Percentiles rank a stretch among this genome's conserved stretches.
These are phyloP conservation scores for Aquilaria malaccensis DNA, from an alignment of 345 rosid species.

Conservation along the genomic window DNA sequence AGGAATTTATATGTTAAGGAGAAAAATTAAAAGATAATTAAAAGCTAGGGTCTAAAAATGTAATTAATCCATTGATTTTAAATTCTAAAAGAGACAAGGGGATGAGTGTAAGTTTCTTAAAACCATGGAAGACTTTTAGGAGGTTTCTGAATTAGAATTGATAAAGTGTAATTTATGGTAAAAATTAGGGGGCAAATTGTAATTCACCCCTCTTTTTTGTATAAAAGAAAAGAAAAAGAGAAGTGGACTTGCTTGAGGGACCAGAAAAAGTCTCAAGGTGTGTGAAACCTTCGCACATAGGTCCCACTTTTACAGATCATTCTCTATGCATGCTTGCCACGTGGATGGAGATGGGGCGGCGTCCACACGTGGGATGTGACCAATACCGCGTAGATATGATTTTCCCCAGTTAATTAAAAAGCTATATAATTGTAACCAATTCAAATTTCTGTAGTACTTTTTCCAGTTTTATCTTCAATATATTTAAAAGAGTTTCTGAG, in stretches of 20 bases:
- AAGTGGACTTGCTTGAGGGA: constrained; percentile 2
- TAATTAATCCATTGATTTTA: too few relatives aligned
- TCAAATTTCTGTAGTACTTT: background rate
- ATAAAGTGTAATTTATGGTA: too few relatives aligned
- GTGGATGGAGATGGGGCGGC: constrained; percentile 15
- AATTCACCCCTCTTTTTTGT: too few relatives aligned
- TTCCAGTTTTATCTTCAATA: too few relatives aligned
- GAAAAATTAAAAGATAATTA: too few relatives aligned
- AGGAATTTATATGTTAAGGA: too few relatives aligned
- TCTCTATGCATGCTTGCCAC: constrained; percentile 22
- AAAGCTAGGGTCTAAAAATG: too few relatives aligned
- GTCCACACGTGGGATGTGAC: constrained; percentile 23
- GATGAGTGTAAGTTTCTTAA: too few relatives aligned
- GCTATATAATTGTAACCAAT: background rate
- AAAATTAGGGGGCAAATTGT: too few relatives aligned
- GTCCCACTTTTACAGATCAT: background rate
- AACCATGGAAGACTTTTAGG: too few relatives aligned
- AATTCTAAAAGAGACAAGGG: too few relatives aligned
- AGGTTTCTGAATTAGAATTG: too few relatives aligned
- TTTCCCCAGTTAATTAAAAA: background rate
- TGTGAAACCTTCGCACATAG: constrained; percentile 22
- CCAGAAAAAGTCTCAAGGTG: constrained; percentile 6
- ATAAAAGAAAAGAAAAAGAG: background rate
- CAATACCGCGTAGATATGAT: constrained; percentile 25
- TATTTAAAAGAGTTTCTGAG: background rate